Conservation (phyloP, 495 filamentous ascomycete genomes). For the Trichoderma orchidacearum region DNA sequence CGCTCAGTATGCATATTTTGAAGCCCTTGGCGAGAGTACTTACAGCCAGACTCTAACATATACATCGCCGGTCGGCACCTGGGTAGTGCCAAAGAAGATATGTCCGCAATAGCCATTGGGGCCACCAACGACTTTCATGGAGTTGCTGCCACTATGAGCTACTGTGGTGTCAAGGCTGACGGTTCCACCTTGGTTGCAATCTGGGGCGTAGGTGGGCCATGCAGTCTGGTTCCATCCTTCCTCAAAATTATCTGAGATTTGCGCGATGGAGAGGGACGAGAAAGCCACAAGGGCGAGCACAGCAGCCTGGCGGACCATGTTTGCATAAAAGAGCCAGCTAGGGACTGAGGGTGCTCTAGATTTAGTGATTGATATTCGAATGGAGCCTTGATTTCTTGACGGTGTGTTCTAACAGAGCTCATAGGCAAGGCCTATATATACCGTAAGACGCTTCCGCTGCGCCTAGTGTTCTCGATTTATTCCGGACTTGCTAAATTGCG, state of each 20-base stretch:
- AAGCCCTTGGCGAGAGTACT: constrained; percentile 13
- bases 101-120: constrained; percentile 42
- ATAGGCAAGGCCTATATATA: background rate
- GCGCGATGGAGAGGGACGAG: constrained; percentile 30
- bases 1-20: background rate
- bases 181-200: constrained; percentile 43
- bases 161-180: constrained; percentile 36
- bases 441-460: background rate
- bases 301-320: constrained; percentile 29
- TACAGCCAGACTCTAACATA: constrained; percentile 41
- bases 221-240: constrained; percentile 35
- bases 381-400: background rate
- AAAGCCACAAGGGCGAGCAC: constrained; percentile 29
- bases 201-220: constrained; percentile 41
- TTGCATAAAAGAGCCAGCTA: constrained; percentile 7
- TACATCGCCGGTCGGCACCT: constrained; percentile 39
- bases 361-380: background rate
- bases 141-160: constrained; percentile 42
- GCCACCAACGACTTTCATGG: constrained; percentile 34
- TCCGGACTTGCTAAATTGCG: background rate
- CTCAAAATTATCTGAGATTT: constrained; percentile 40
- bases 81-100: constrained; percentile 43
- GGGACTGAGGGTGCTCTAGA: background rate
- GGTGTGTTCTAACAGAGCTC: background rate
- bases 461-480: background rate